Percentiles rank a stretch among this genome's conserved stretches.
Conservation (phyloP, 108 stramenopile species). For the Ochromonas danica region DNA sequence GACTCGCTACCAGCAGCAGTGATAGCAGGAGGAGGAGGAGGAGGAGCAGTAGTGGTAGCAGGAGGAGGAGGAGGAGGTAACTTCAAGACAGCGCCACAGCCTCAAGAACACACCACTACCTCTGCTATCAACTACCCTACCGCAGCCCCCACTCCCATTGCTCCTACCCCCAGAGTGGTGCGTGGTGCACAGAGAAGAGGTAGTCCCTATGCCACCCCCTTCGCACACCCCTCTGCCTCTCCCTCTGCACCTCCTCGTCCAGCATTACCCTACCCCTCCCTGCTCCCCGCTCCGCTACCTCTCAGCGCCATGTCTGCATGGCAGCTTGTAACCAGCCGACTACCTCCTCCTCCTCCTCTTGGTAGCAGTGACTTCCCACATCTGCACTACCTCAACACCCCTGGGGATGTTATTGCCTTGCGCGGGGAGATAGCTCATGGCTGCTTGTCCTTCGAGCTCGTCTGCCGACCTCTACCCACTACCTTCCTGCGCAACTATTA, state of each 20-base stretch:
- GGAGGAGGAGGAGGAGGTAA: no score
- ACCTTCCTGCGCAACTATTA: not conserved
- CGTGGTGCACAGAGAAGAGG: not conserved
- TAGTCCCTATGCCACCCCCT: not conserved
- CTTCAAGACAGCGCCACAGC: no score
- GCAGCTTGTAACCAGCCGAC: not conserved
- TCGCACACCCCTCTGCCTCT: no score
- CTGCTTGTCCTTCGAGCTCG: not conserved
- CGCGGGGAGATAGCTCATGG: not conserved
- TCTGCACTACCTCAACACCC: not conserved
- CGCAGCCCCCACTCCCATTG: not conserved
- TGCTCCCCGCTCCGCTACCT: not conserved
- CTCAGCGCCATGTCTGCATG: not conserved
- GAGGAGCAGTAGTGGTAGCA: no score
- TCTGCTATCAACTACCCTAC: not conserved
- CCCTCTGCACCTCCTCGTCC: no score
- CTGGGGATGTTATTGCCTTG: not conserved
- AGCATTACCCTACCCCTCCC: not conserved
- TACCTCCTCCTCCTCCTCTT: not conserved
- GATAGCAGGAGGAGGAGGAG: no score
- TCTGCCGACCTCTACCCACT: not conserved
- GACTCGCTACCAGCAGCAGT: no score
- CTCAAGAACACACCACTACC: not conserved
- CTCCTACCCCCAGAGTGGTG: not conserved
- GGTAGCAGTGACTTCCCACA: not conserved